Conservation (phyloP, 2,329 filamentous ascomycete species). For the Xylariales sp. region DNA sequence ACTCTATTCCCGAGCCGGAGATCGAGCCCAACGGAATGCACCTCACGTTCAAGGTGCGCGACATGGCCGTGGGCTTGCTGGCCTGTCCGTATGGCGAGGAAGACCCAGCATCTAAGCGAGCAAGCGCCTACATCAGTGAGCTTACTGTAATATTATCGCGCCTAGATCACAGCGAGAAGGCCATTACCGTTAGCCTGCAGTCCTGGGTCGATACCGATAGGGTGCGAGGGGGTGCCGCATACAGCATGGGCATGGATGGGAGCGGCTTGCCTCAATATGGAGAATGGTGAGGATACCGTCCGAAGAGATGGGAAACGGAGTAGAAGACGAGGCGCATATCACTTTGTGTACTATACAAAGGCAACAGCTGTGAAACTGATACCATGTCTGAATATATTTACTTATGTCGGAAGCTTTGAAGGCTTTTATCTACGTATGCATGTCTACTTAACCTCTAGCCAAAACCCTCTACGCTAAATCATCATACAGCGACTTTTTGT, state of each 20-base stretch:
- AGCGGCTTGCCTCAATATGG: not conserved
- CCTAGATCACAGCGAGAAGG: conserved; percentile 1
- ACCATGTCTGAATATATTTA: too few relatives aligned
- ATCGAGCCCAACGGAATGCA: conserved; percentile 4
- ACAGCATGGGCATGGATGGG: not conserved
- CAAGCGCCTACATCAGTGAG: conserved; percentile 1
- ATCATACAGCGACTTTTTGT: too few relatives aligned
- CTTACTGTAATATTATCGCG: conserved; percentile 1
- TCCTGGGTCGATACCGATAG: conserved; percentile 4
- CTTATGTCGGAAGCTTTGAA: too few relatives aligned
- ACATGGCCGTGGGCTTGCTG: conserved; percentile 2
- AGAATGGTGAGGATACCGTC: not conserved
- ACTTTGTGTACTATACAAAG: too few relatives aligned
- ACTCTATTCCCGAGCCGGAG: not conserved
- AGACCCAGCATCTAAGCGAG: not conserved
- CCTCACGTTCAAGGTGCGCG: conserved; percentile 3
- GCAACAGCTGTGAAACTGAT: too few relatives aligned
- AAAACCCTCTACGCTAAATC: too few relatives aligned
- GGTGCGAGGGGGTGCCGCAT: too few relatives aligned
- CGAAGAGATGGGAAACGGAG: too few relatives aligned
- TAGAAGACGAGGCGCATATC: too few relatives aligned
- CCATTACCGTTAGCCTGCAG: not conserved
- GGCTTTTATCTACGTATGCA: too few relatives aligned
- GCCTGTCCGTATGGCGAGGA: conserved; percentile 5
- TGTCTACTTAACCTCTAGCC: too few relatives aligned